These are phyloP conservation scores for Asparagopsis taxiformis DNA, from an alignment of 31 red algal species.

Conservation along the genomic window DNA sequence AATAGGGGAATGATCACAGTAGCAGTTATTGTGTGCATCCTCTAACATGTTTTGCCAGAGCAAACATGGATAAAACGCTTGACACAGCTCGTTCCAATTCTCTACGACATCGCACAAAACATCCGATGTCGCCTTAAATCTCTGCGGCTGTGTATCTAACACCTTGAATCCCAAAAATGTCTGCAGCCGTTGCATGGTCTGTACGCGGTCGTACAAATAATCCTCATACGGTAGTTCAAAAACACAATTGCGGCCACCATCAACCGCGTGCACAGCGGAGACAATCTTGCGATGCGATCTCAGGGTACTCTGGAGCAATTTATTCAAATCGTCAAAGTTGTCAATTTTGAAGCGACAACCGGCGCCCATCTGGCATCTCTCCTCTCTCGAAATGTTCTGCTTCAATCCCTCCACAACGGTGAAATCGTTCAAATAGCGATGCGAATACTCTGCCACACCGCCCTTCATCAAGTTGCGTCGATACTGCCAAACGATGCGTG, in stretches of 20 bases:
- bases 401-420: slow-evolving; percentile 41
- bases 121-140: slow-evolving; percentile 23
- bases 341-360: slow-evolving; percentile 47
- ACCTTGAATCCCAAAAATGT: slow-evolving; percentile 16
- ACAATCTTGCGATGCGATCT: slow-evolving; percentile 19
- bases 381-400: slow-evolving; percentile 13
- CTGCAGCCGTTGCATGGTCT: slow-evolving; percentile 1
- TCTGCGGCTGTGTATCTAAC: slow-evolving; percentile 1
- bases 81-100: slow-evolving; percentile 19
- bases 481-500: slow-evolving; percentile 57
- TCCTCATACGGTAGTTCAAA: slow-evolving; percentile 50
- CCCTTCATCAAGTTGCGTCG: slow-evolving; percentile 62
- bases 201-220: slow-evolving; percentile 9
- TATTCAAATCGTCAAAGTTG: slow-evolving; percentile 32
- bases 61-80: slow-evolving; percentile 9
- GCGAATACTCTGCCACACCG: slow-evolving; percentile 57
- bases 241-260: slow-evolving; percentile 20
- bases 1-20: too few relatives aligned
- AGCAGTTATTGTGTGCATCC: slow-evolving; percentile 13
- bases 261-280: slow-evolving; percentile 18
- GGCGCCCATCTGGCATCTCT: slow-evolving; percentile 33
- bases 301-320: slow-evolving; percentile 17
- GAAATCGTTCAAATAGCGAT: slow-evolving; percentile 35
- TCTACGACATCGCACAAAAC: slow-evolving; percentile 15
- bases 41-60: background rate